Percentiles rank a stretch among this genome's conserved stretches.
These are phyloP conservation scores for Vicia sativa DNA, from an alignment of 306 rosid species.

Conservation along the genomic window DNA sequence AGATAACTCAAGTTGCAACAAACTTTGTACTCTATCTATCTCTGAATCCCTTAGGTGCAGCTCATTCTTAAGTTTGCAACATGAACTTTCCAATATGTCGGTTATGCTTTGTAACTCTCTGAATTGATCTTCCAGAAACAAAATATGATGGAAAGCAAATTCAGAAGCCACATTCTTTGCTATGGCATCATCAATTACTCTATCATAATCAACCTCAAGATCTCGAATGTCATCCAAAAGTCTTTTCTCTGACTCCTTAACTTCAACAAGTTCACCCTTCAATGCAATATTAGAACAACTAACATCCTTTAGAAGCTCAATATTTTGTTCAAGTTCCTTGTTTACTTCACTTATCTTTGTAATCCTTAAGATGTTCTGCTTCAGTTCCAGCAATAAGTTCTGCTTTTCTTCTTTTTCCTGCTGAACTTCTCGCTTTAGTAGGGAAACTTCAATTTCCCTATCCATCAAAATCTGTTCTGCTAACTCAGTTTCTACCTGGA, in stretches of 20 bases:
- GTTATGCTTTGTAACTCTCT: slow-evolving; percentile 44
- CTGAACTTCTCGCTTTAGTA: slow-evolving; percentile 47
- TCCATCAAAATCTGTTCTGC: slow-evolving; percentile 50
- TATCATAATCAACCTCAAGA: slow-evolving; percentile 57
- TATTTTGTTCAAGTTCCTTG: slow-evolving; percentile 52
- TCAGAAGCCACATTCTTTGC: slow-evolving; percentile 52
- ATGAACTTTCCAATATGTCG: slow-evolving; percentile 44
- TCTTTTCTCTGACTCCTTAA: slow-evolving; percentile 44
- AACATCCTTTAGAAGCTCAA: slow-evolving; percentile 52
- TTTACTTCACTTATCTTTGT: slow-evolving; percentile 50
- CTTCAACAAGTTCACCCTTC: slow-evolving; percentile 54
- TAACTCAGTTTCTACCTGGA: slow-evolving; percentile 59
- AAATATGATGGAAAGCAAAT: slow-evolving; percentile 46
- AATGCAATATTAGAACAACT: slow-evolving; percentile 49
- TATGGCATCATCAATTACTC: slow-evolving; percentile 42
- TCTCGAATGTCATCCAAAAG: slow-evolving; percentile 50
- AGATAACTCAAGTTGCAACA: slow-evolving; percentile 63
- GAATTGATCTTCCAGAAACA: slow-evolving; percentile 52
- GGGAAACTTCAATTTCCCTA: slow-evolving; percentile 54
- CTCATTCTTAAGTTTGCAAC: slow-evolving; percentile 46
- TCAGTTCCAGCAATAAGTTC: slow-evolving; percentile 48
- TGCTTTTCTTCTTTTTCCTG: slow-evolving; percentile 49
- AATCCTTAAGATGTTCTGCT: slow-evolving; percentile 44
- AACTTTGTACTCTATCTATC: slow-evolving; percentile 48
- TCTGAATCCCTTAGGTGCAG: slow-evolving; percentile 53